phyloP scores from a whole-genome alignment of 345 rosid species.

The Linum lewisii region DNA sequence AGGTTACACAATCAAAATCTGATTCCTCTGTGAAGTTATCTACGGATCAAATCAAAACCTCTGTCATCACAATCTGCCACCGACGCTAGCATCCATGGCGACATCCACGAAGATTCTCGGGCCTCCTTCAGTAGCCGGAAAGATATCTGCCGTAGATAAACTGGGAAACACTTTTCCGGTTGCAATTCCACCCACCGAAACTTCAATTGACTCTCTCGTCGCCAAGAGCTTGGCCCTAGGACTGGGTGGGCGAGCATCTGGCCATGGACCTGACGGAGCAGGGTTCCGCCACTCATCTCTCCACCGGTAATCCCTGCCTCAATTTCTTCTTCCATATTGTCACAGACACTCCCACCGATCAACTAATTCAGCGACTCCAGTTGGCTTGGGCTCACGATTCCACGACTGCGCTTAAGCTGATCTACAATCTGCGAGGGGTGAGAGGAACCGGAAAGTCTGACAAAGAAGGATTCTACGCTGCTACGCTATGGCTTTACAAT shows the following conservation, averaged over 20 bases:
- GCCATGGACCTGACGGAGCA: too few species aligned
- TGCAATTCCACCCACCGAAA: background rate
- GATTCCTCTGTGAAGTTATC: too few species aligned
- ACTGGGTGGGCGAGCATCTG: too few species aligned
- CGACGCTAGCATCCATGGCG: too few species aligned
- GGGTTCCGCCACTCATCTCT: background rate
- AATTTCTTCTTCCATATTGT: conserved; percentile 15
- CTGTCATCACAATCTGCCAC: too few species aligned
- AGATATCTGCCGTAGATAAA: background rate
- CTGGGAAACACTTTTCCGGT: too few species aligned
- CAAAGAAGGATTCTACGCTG: conserved; percentile 15
- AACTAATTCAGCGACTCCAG: conserved; percentile 2
- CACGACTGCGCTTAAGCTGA: conserved; percentile 12
- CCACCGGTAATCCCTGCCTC: conserved; percentile 7
- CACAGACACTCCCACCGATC: conserved; percentile 4
- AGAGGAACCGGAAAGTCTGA: conserved; percentile 20
- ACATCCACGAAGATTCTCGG: too few species aligned
- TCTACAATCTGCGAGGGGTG: conserved; percentile 15
- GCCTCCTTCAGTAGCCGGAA: conserved; percentile 4
- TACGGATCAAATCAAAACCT: too few species aligned
- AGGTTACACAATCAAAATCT: too few species aligned
- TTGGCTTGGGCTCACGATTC: conserved; percentile 10
- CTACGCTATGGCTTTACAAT: conserved; percentile 8
- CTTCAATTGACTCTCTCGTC: conserved; percentile 1
- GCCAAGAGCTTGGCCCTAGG: too few species aligned